Conservation (phyloP, 2,329 filamentous ascomycete species). For the Blastomyces silverae region DNA sequence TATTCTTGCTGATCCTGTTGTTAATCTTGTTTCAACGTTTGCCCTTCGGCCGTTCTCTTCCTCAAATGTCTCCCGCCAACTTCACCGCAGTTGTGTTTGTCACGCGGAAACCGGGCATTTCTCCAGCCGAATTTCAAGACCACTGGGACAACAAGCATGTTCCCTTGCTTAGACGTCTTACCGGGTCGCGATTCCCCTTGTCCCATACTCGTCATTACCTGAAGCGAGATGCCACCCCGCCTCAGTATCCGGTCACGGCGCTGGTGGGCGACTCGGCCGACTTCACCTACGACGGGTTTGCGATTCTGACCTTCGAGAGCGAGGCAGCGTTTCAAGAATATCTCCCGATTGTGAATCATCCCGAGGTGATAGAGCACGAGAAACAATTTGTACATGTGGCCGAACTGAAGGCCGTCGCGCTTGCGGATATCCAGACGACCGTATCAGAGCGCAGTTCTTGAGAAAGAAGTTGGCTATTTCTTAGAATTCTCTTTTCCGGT, state of each 20-base stretch:
- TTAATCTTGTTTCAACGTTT: no score
- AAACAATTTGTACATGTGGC: background rate
- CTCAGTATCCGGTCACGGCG: background rate
- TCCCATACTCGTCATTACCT: background rate
- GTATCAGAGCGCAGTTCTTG: background rate
- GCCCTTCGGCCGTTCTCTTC: no score
- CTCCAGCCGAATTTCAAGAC: background rate
- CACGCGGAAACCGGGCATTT: background rate
- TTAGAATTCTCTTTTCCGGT: no score
- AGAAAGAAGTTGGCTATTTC: no score
- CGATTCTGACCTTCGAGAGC: background rate
- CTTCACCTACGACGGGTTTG: background rate
- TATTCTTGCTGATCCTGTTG: no score
- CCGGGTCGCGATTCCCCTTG: background rate
- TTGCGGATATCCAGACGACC: background rate
- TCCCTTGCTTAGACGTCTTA: background rate
- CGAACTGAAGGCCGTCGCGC: background rate
- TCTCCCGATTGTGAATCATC: background rate
- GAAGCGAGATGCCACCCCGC: background rate
- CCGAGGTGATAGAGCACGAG: background rate
- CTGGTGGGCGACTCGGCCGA: background rate
- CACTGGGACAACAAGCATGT: background rate
- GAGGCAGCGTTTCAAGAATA: background rate
- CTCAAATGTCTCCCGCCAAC: background rate
- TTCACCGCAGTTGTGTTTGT: background rate